Base-by-base conservation (phyloP, 257 asterid genomes). In the Scutellaria galericulata region DNA sequence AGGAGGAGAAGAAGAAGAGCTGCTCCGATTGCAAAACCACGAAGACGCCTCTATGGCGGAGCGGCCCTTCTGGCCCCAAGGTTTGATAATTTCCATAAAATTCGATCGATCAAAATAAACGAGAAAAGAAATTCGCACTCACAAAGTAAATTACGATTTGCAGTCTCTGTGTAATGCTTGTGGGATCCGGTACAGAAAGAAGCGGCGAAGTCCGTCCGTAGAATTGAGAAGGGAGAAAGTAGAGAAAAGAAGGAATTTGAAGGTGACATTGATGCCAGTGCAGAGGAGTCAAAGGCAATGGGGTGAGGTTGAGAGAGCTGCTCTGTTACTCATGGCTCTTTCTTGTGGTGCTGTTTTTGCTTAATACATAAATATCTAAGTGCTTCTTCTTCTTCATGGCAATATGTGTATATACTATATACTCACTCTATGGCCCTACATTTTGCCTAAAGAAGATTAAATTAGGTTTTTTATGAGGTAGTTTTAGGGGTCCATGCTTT, bases 131-230 rank as follows among this genome's bases (percentile, higher is more conserved):
- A 24, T 4, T 31, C 5, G 37, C 5, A 31, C 37, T 31, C 37
- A 2, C 4, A 2, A 31, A 3, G 37, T 31, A 4, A 31, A 31
- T 31, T 31, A 2, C 37, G 37, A 1, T 35, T 65, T 67, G 11
- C 84, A 88, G 96, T 83, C 97, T 5, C 81, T 90, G 24, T 90
- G 96, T 64, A 90, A 88, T 74, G 94, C 97, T 37, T 90, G 96
- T 68, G 97, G 97, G 75, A 85, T 90, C 66, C 79, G 83, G 66
- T 64, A 73, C 54, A 81, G 93, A 27, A 90, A 90, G 92, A 90
- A 80, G 78, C 80, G 84, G 41, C 74, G 66, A 0, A 58, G 39
- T 4, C 27, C 74, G 10, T 24, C 66, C 46, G 3, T 45, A 31
- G 72, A 50, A 56, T 0, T 31, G 9, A 45, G 77, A 63, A 53